These are phyloP conservation scores for Rhizomucor pusillus DNA, from an alignment of 371 early-diverging fungal genomes.

Conservation along the genomic window DNA sequence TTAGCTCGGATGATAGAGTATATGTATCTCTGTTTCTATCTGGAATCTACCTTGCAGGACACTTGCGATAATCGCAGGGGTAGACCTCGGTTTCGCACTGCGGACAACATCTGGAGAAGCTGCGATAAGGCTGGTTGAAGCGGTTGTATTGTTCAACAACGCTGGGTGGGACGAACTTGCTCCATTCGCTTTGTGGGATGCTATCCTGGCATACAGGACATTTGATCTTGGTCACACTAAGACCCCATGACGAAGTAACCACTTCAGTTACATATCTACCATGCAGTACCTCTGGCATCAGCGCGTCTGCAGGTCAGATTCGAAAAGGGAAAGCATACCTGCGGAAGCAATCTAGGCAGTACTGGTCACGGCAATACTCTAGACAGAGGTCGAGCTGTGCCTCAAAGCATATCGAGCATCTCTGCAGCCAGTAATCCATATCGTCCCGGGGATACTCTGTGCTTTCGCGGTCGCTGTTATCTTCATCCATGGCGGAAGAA, in stretches of 20 bases:
- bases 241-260: conserved; percentile 68
- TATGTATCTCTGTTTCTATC: not conserved
- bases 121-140: conserved; percentile 65
- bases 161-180: conserved; percentile 37
- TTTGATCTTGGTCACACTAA: conserved; percentile 60
- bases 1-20: too few species aligned
- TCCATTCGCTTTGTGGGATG: conserved; percentile 63
- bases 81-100: conserved; percentile 57
- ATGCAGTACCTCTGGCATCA: not conserved
- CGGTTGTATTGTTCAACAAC: conserved; percentile 50
- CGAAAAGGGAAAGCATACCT: conserved; percentile 37
- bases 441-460: conserved; percentile 22
- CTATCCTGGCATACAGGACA: conserved; percentile 58
- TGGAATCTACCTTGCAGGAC: conserved; percentile 2
- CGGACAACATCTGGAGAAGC: conserved; percentile 59
- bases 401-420: conserved; percentile 73
- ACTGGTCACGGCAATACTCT: conserved; percentile 65
- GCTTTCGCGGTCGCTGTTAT: conserved; percentile 5
- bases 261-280: conserved; percentile 66
- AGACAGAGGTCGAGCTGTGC: conserved; percentile 61
- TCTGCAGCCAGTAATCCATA: conserved; percentile 58
- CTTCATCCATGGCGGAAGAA: conserved; percentile 19
- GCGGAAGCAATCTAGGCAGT: conserved; percentile 63
- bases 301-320: not conserved
- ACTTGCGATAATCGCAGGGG: conserved; percentile 31